Evolutionary conservation across 495 filamentous ascomycete species (phyloP).

Genomic region (Xylaria grammica): DNA sequence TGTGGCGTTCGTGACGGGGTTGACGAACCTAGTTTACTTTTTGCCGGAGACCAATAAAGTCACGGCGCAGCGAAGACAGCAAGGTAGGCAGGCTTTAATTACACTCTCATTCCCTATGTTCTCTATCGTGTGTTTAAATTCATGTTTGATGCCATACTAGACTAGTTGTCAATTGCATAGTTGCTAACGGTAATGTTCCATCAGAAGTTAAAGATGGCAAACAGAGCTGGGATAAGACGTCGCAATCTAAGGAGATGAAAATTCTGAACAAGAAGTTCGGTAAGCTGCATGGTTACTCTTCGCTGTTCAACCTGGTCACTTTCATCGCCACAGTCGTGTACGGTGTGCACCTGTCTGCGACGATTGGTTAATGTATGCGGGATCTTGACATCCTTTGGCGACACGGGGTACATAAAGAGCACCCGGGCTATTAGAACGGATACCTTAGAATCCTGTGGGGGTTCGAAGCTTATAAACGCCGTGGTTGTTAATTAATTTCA

Average conservation of each 20-base stretch:
- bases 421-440: not conserved
- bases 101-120: not conserved
- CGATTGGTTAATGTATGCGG: slow-evolving; percentile 43
- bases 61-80: slow-evolving; percentile 75
- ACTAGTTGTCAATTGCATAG: not conserved
- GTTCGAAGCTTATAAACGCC: not conserved
- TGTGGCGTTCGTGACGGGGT: slow-evolving; percentile 64
- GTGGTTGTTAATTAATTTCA: not conserved
- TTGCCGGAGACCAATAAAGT: slow-evolving; percentile 73
- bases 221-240: slow-evolving; percentile 72
- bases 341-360: slow-evolving; percentile 69
- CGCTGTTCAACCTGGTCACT: slow-evolving; percentile 72
- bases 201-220: slow-evolving; percentile 73
- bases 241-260: slow-evolving; percentile 81
- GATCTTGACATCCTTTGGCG: not conserved
- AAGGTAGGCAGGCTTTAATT: slow-evolving; percentile 60
- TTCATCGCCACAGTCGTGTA: slow-evolving; percentile 73
- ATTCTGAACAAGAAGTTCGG: slow-evolving; percentile 81
- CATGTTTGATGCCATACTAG: not conserved
- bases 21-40: slow-evolving; percentile 70
- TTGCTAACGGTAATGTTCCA: slow-evolving; percentile 3
- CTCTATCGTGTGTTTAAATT: not conserved
- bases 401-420: not conserved
- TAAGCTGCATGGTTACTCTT: slow-evolving; percentile 76
- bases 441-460: not conserved